Base-by-base conservation (phyloP, 2,329 filamentous ascomycete species). In the Claviceps humidiphila region DNA sequence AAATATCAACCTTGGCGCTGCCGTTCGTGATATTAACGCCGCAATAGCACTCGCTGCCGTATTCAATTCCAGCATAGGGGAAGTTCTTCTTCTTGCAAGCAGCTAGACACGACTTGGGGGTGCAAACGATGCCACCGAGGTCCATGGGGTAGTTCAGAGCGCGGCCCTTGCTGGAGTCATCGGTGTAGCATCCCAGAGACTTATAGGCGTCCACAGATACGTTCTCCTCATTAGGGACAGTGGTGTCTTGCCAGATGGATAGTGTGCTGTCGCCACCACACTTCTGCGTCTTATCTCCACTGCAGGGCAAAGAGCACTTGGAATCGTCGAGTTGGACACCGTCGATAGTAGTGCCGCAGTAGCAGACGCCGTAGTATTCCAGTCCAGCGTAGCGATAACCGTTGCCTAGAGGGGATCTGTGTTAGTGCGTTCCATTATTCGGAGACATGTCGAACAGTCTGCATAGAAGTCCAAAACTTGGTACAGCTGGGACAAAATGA, bases 141-240 rank as follows among this genome's bases (percentile, higher is more conserved):
- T 64, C 57, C 60, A 72, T 66, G 20, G 64, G 64, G 61, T 71
- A 76, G 26, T 67, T 67, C 47, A 79, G 66, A 26, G 76, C 70
- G 48, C 70, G 71, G 42, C 72, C 70, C 50, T 66, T 56, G 47
- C 56, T 56, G 20, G 66, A 67, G 52, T 68, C 60, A 55, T 78
- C 76, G 30, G 68, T 71, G 59, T 76, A 84, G 68, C 83, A 87
- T 52, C 83, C 83, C n/a, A 76, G 62, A 57, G 79, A 74, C 44
- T 70, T 68, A 71, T 81, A 87, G 46, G 73, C 70, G 51, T 70
- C 68, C 45, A 75, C 68, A 24, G 71, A 73, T 26, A 74, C 63
- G 20, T 65, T 67, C 56, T 73, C 62, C 54, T 66, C 64, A 24
- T 68, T 66, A 47, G 68, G 61, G 57, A 74, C 76, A 34, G 72